Conservation (phyloP, 495 filamentous ascomycete genomes). For the Cercophora samala region DNA sequence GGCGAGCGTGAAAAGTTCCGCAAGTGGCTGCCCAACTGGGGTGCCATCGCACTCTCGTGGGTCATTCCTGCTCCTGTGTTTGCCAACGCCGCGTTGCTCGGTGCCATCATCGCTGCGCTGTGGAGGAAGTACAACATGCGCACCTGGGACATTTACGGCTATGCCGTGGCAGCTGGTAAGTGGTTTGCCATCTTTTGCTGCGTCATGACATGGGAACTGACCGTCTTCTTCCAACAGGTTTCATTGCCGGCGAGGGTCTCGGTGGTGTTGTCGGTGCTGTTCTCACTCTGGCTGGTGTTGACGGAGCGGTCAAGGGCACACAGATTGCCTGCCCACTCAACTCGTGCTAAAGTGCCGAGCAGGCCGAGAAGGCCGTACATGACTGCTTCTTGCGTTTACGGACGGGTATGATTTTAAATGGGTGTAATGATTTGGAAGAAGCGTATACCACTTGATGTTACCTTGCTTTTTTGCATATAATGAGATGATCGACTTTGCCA, state of each 20-base stretch:
- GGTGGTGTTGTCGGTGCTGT: constrained; percentile 60
- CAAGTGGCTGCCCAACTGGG: constrained; percentile 63
- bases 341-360: constrained; percentile 18
- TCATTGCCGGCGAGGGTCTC: constrained; percentile 66
- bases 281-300: constrained; percentile 52
- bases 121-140: constrained; percentile 57
- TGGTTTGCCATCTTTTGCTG: neutral
- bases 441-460: neutral
- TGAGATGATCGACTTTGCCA: neutral
- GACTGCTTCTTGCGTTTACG: neutral
- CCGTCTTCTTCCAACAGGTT: constrained; percentile 29
- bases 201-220: neutral
- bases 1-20: constrained; percentile 48
- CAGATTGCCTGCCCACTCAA: constrained; percentile 47
- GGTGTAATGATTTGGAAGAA: neutral
- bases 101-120: constrained; percentile 52
- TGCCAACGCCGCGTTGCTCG: constrained; percentile 54
- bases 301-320: constrained; percentile 45
- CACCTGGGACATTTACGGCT: constrained; percentile 60
- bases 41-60: constrained; percentile 61
- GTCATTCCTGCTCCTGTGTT: constrained; percentile 46
- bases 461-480: no score
- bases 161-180: constrained; percentile 58
- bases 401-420: neutral
- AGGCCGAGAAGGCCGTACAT: neutral